Conservation (phyloP, 306 rosid genomes). For the Mimosa bimucronata region DNA sequence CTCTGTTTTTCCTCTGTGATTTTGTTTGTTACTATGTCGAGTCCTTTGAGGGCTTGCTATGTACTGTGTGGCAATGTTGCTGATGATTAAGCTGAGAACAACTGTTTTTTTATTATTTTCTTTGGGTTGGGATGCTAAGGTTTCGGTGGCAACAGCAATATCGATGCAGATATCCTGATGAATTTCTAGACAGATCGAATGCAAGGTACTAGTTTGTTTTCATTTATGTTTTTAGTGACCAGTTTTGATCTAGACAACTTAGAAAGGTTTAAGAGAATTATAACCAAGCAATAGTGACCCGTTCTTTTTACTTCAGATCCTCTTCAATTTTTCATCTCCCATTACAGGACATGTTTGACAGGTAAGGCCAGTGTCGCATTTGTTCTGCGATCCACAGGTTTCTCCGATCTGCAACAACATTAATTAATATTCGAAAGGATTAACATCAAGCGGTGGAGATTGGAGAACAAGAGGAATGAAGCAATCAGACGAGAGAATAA, state of each 20-base stretch:
- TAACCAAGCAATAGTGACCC: too few relatives aligned
- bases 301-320: too few relatives aligned
- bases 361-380: constrained; percentile 71
- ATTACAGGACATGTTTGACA: constrained; percentile 76
- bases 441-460: neutral
- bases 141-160: constrained; percentile 89
- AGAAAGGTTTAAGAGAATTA: too few relatives aligned
- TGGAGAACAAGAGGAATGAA: neutral
- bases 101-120: neutral
- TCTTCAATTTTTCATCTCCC: too few relatives aligned
- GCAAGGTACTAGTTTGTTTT: constrained; percentile 59
- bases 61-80: constrained; percentile 16
- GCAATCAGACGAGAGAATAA: neutral
- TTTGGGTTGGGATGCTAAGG: constrained; percentile 48
- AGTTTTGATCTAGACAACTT: too few relatives aligned
- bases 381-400: constrained; percentile 63
- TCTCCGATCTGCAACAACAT: constrained; percentile 81
- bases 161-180: constrained; percentile 85
- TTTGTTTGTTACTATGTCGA: too few relatives aligned
- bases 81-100: constrained; percentile 4
- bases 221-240: neutral
- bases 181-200: constrained; percentile 79
- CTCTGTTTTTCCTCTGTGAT: too few relatives aligned
- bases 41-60: too few relatives aligned
- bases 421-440: neutral